A percentile compares a stretch with the other conserved stretches of the same genome.
Conservation (phyloP, 345 rosid species). For the Kandelia obovata region DNA sequence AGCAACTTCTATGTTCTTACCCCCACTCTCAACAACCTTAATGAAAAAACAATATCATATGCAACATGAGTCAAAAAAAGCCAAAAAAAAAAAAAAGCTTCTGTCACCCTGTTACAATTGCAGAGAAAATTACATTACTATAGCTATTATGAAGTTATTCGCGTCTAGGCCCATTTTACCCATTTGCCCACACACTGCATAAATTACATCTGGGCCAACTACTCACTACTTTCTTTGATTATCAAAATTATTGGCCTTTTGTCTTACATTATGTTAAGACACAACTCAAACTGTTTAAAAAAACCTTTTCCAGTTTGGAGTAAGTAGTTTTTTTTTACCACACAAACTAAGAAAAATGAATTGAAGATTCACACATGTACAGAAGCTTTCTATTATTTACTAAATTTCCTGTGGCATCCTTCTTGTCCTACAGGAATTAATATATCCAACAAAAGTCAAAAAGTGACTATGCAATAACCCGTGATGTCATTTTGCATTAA, state of each 20-base stretch:
- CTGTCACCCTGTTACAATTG: not conserved
- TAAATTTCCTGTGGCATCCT: not conserved
- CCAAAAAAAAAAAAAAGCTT: not conserved
- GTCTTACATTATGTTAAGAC: too few species aligned
- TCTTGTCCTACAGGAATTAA: not conserved
- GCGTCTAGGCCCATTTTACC: too few species aligned
- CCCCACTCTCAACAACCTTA: constrained; percentile 86
- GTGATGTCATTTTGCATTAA: not conserved
- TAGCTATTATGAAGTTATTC: too few species aligned
- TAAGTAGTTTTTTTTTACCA: too few species aligned
- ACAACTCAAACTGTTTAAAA: too few species aligned
- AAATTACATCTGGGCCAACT: too few species aligned
- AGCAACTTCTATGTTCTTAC: constrained; percentile 91
- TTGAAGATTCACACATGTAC: too few species aligned
- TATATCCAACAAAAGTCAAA: not conserved
- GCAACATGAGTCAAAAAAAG: not conserved
- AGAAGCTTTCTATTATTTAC: not conserved
- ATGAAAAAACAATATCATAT: not conserved
- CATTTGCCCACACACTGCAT: too few species aligned
- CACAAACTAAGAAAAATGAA: too few species aligned
- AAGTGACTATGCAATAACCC: not conserved
- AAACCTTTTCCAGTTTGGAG: too few species aligned
- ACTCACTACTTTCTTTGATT: too few species aligned
- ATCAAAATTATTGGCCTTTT: too few species aligned
- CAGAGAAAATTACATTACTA: not conserved